Base-by-base conservation (phyloP, 2,329 filamentous ascomycete genomes). In the Leptographium procerum region DNA sequence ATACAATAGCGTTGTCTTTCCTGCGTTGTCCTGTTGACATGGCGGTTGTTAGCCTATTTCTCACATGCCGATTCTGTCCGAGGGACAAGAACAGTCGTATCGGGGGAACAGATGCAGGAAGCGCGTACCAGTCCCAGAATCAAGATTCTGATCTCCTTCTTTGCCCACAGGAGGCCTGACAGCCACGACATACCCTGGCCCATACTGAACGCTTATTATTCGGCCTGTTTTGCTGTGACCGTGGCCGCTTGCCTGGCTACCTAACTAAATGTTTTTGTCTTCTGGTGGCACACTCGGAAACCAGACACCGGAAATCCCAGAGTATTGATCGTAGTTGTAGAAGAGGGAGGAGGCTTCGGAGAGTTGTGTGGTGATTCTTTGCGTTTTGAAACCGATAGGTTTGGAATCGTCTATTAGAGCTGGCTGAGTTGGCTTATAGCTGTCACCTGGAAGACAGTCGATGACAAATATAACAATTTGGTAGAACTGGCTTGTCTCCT, bases 81-180 rank as follows among this genome's bases (percentile, higher is more conserved):
- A 9, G 16, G 40, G 9, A 8, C 16, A 19, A 43, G 40, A n/a
- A 19, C 40, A 19, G 16, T n/a, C n/a, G 6, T 1, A 22, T n/a
- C 40, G 5, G 19, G 16, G 45, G 26, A n/a, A 16, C 7, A 10
- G 2, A 19, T 61, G 24, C 28, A 8, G 48, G 59, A 58, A 54
- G 58, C 45, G 50, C 57, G 53, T 86, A 96, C 91, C 75, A 96
- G 83, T 68, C 91, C 91, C 61, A 96, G 76, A 65, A 96, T 96
- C 72, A 99, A 75, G 75, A 99, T 99, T 67, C 94, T 81, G 64
- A 96, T 96, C 77, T 99, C 94, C 77, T 97, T 99, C 80, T 97
- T 97, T 48, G 88, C 77, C 86, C 88, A 97, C 62, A 95, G 67
- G 61, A 95, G 76, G 72, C 76, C 74, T 57, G 87, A 88, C 67